Base-by-base conservation (phyloP, 2,329 filamentous ascomycete genomes). In the Fusarium poae region DNA sequence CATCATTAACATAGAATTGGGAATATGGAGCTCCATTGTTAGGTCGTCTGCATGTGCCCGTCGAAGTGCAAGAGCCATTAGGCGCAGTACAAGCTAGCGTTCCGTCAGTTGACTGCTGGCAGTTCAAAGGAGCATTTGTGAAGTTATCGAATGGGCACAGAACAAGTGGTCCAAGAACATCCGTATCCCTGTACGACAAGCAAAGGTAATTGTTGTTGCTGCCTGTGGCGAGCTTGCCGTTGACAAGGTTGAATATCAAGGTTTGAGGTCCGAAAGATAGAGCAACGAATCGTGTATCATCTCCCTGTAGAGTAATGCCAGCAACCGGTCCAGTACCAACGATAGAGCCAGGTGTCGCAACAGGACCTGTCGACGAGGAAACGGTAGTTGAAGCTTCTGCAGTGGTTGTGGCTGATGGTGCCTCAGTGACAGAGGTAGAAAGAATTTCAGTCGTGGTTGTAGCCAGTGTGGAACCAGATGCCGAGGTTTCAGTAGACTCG, bases 1-100 rank as follows among this genome's bases (percentile, higher is more conserved):
- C 13, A 13, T 6, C 16, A n/a, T 61, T n/a, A 2, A 62, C 56
- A n/a, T 61, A 62, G 16, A 62, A 61, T 3, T 62, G 45, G 15
- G 25, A 45, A 4, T 61, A 62, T 6, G 11, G 1, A 1, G 0
- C 1, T 0, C 0, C 39, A 10, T 0, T n/a, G 6, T n/a, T 34
- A 12, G 55, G 55, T 23, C 58, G 18, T 3, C 1, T 4, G 1
- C 58, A 62, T 15, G 0, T 0, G 3, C 56, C 39, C 3, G 1
- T 27, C 6, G 27, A 2, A 0, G 2, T 0, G 6, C 58, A 60
- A 18, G n/a, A 39, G 18, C 55, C 55, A 2, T 39, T 39, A 3
- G 55, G 39, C 10, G 30, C 39, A 18, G 27, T 60, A 10, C 58
- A 61, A 12, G 44, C 20, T 6, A 61, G 58, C 0, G 25, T 13